Conservation (phyloP, 1,284 basidiomycete genomes). For the Apiotrichum laibachii region DNA sequence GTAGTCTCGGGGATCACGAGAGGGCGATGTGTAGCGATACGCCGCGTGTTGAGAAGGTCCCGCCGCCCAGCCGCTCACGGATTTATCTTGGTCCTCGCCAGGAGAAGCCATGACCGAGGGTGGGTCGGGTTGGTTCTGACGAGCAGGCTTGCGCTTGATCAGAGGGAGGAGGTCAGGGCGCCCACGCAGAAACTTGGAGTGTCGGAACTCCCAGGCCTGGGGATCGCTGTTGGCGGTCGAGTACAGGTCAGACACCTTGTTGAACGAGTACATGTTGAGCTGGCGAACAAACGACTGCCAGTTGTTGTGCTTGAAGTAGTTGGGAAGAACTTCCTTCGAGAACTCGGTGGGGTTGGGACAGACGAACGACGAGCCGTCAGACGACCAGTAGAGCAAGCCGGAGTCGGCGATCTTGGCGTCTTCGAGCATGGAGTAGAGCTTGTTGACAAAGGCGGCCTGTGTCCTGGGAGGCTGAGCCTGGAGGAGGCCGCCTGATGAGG, state of each 20-base stretch:
- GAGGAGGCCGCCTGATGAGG: background rate
- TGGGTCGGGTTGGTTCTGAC: slow-evolving; percentile 25
- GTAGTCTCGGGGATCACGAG: background rate
- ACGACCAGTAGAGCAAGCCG: slow-evolving; percentile 49
- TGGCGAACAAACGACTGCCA: slow-evolving; percentile 54
- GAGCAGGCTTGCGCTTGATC: slow-evolving; percentile 50
- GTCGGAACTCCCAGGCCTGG: slow-evolving; percentile 54
- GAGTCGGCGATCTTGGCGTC: slow-evolving; percentile 45
- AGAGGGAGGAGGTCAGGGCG: slow-evolving; percentile 48
- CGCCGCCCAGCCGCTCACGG: background rate
- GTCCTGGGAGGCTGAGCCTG: slow-evolving; percentile 40
- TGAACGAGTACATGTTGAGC: slow-evolving; percentile 54
- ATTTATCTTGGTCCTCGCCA: slow-evolving; percentile 21
- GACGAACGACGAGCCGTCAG: slow-evolving; percentile 50
- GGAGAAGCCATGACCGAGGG: slow-evolving; percentile 23
- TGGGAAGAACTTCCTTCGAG: slow-evolving; percentile 46
- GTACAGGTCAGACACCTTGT: slow-evolving; percentile 52
- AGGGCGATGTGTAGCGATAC: background rate
- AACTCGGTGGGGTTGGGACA: slow-evolving; percentile 53
- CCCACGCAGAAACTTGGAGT: slow-evolving; percentile 50
- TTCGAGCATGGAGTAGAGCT: slow-evolving; percentile 52
- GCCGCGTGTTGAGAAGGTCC: background rate
- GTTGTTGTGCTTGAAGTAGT: slow-evolving; percentile 55
- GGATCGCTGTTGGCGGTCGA: slow-evolving; percentile 39
- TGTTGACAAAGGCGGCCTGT: slow-evolving; percentile 51